Conservation (phyloP, 2,329 filamentous ascomycete species). For the Sphaceloma murrayae region DNA sequence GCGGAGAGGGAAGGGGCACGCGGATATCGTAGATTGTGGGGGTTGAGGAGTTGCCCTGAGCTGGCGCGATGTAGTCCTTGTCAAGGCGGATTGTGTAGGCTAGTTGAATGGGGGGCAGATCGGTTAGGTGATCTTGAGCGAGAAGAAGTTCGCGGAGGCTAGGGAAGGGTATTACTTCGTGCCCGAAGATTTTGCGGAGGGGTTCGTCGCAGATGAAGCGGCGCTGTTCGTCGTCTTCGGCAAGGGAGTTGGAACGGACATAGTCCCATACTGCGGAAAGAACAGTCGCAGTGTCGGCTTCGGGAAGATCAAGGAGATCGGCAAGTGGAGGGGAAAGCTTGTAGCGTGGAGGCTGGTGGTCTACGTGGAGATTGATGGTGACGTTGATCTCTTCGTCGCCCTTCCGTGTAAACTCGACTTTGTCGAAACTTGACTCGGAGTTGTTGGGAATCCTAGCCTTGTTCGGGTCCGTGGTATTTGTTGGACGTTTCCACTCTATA, state of each 20-base stretch:
- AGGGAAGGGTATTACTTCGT: constrained; percentile 73
- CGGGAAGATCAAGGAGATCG: constrained; percentile 73
- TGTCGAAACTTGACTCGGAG: constrained; percentile 68
- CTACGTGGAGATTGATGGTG: constrained; percentile 72
- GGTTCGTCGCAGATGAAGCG: constrained; percentile 83
- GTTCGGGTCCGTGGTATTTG: constrained; percentile 43
- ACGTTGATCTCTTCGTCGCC: constrained; percentile 90
- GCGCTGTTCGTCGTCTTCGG: constrained; percentile 91
- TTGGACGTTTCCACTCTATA: constrained; percentile 82
- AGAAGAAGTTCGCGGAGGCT: constrained; percentile 64
- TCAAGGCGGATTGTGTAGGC: constrained; percentile 92
- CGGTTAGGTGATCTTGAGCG: constrained; percentile 55
- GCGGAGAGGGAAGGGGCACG: constrained; percentile 73
- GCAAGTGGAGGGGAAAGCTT: constrained; percentile 68
- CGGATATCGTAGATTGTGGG: constrained; percentile 86
- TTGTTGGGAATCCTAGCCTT: constrained; percentile 2
- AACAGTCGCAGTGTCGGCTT: constrained; percentile 78
- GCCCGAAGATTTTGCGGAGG: constrained; percentile 64
- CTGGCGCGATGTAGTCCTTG: constrained; percentile 40
- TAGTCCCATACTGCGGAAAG: constrained; percentile 95
- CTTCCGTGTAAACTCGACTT: constrained; percentile 80
- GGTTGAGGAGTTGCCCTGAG: constrained; percentile 51
- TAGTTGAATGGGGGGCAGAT: constrained; percentile 72
- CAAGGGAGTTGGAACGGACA: constrained; percentile 70
- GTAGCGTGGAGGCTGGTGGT: constrained; percentile 80